A percentile compares a stretch with the other conserved stretches of the same genome.
Evolutionary conservation across 164 flowering plant genomes (phyloP).

Genomic region (Chimonanthus praecox): DNA sequence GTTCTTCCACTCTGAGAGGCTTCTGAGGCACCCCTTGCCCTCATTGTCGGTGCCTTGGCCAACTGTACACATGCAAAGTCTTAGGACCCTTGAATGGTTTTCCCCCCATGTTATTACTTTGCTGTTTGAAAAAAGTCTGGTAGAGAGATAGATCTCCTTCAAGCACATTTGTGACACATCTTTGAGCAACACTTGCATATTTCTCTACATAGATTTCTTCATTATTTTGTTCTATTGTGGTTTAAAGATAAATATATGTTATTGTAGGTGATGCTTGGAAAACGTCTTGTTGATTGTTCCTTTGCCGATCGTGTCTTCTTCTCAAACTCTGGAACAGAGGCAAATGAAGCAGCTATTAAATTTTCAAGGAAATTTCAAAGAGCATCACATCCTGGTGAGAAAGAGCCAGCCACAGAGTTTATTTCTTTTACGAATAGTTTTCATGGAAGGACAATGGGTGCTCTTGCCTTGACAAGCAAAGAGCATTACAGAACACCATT

Average conservation of each 20-base stretch:
- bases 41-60: too few species aligned
- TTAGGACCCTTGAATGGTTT: too few species aligned
- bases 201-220: not conserved
- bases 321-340: slow-evolving; percentile 94
- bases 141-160: too few species aligned
- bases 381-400: slow-evolving; percentile 36
- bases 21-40: too few species aligned
- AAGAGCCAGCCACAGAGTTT: slow-evolving; percentile 61
- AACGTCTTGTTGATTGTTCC: slow-evolving; percentile 62
- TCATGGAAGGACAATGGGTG: slow-evolving; percentile 95
- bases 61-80: too few species aligned
- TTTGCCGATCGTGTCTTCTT: slow-evolving; percentile 93
- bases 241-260: not conserved
- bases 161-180: too few species aligned
- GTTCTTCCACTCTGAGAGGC: too few species aligned
- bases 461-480: slow-evolving; percentile 94
- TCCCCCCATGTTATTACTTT: too few species aligned
- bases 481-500: slow-evolving; percentile 76
- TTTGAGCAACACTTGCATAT: not conserved
- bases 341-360: slow-evolving; percentile 97
- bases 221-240: not conserved
- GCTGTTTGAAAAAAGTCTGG: too few species aligned
- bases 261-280: slow-evolving; percentile 70
- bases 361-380: slow-evolving; percentile 84
- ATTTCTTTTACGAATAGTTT: slow-evolving; percentile 70